Conservation (phyloP, 2,329 filamentous ascomycete species). For the Ophiostoma pallidulum region DNA sequence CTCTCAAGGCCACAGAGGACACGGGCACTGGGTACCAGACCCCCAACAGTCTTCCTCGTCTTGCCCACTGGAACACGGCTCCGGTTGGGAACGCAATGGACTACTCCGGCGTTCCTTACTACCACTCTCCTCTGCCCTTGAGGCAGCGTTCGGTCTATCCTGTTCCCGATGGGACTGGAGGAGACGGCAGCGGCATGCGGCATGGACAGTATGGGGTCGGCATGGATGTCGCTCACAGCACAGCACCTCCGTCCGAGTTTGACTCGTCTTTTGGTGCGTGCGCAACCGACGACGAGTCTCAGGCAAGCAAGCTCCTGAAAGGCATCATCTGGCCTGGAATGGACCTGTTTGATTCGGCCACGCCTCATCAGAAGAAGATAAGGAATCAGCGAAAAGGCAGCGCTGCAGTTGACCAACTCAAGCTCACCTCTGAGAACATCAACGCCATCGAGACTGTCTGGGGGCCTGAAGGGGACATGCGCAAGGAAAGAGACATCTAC, state of each 20-base stretch:
- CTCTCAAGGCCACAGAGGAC: background rate
- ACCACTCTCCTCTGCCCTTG: slow-evolving; percentile 18
- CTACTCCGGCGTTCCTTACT: slow-evolving; percentile 12
- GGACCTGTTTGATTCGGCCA: slow-evolving; percentile 73
- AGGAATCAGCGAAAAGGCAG: slow-evolving; percentile 69
- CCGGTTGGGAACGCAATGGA: slow-evolving; percentile 3
- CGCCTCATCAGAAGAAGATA: slow-evolving; percentile 60
- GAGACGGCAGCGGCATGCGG: slow-evolving; percentile 2
- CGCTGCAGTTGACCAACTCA: slow-evolving; percentile 60
- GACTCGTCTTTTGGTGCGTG: slow-evolving; percentile 2
- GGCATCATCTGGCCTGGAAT: slow-evolving; percentile 69
- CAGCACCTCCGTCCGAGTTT: slow-evolving; percentile 19
- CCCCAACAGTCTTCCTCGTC: slow-evolving; percentile 1
- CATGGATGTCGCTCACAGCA: slow-evolving; percentile 19
- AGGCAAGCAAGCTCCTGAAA: slow-evolving; percentile 51
- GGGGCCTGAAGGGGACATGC: slow-evolving; percentile 39
- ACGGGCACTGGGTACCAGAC: slow-evolving; percentile 1
- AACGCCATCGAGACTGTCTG: slow-evolving; percentile 58
- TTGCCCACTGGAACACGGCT: slow-evolving; percentile 17
- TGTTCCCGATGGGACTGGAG: background rate
- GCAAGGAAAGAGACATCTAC: slow-evolving; percentile 49
- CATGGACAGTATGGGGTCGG: slow-evolving; percentile 22
- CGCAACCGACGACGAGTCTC: slow-evolving; percentile 20
- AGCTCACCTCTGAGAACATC: slow-evolving; percentile 53
- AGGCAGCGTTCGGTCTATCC: slow-evolving; percentile 14